Conservation (phyloP, 2,329 filamentous ascomycete genomes). For the Apiospora marii region DNA sequence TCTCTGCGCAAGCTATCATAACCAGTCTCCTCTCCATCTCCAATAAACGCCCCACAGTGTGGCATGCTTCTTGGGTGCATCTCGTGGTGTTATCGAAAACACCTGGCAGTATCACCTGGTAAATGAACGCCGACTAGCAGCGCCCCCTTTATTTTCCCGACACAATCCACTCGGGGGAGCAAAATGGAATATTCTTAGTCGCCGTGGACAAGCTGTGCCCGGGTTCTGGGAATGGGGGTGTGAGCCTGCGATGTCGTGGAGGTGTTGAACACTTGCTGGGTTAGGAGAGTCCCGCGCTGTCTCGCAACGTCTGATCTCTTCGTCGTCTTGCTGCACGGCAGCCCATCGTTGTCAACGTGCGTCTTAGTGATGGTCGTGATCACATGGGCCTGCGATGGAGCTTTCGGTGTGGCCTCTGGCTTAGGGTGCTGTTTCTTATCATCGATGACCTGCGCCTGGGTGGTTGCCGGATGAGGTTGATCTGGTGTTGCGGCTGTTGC, state of each 20-base stretch:
- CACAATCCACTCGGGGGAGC: neutral
- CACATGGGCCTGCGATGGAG: neutral
- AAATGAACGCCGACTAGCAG: neutral
- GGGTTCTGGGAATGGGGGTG: neutral
- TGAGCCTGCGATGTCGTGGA: neutral
- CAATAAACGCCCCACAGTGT: neutral
- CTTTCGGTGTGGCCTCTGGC: neutral
- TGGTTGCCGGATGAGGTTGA: neutral
- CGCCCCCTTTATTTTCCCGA: neutral
- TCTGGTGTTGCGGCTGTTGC: neutral
- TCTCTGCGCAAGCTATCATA: neutral
- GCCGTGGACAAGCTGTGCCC: neutral
- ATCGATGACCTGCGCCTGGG: neutral
- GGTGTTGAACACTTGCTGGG: neutral
- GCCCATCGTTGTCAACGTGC: neutral
- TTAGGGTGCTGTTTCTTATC: neutral
- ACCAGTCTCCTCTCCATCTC: neutral
- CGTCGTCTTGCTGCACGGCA: neutral
- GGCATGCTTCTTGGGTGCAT: neutral
- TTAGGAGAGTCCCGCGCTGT: neutral
- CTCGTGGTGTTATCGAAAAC: neutral
- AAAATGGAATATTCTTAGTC: neutral
- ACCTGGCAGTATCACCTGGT: neutral
- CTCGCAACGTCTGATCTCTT: neutral
- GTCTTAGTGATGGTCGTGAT: neutral